These are phyloP conservation scores for Gilbertella persicaria DNA, from an alignment of 371 early-diverging fungal species.

Conservation along the genomic window DNA sequence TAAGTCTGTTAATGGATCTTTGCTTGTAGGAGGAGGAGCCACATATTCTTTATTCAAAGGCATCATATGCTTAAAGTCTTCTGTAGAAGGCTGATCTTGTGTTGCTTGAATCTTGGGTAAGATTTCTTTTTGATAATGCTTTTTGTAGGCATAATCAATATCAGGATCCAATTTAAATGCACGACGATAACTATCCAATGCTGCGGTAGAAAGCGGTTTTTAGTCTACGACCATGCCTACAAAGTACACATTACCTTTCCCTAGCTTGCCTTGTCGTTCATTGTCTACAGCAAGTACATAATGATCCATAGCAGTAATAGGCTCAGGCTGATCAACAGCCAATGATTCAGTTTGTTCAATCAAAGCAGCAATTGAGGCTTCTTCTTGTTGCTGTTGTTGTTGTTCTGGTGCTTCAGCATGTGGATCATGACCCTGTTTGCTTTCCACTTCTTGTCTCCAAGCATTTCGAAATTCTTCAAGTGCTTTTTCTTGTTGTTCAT, in stretches of 20 bases:
- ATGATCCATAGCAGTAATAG: slow-evolving; percentile 44
- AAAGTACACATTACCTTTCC: slow-evolving; percentile 37
- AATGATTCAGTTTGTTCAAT: slow-evolving; percentile 13
- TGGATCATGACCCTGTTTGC: slow-evolving; percentile 13
- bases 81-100: slow-evolving; percentile 5
- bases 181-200: slow-evolving; percentile 51
- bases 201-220: slow-evolving; percentile 18
- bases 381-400: background rate
- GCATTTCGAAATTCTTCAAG: slow-evolving; percentile 48
- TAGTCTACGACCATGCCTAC: background rate
- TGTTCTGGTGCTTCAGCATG: background rate
- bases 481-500: slow-evolving; percentile 22
- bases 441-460: slow-evolving; percentile 48
- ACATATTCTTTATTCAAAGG: slow-evolving; percentile 42
- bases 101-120: slow-evolving; percentile 16
- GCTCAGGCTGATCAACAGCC: slow-evolving; percentile 2
- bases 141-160: slow-evolving; percentile 47
- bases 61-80: slow-evolving; percentile 39
- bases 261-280: slow-evolving; percentile 54
- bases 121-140: slow-evolving; percentile 35
- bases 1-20: slow-evolving; percentile 33
- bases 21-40: slow-evolving; percentile 22
- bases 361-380: slow-evolving; percentile 2
- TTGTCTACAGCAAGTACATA: slow-evolving; percentile 50
- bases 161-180: slow-evolving; percentile 56